Base-by-base conservation (phyloP, 768 basidiomycete species). In the Fistulinella prunicolor region DNA sequence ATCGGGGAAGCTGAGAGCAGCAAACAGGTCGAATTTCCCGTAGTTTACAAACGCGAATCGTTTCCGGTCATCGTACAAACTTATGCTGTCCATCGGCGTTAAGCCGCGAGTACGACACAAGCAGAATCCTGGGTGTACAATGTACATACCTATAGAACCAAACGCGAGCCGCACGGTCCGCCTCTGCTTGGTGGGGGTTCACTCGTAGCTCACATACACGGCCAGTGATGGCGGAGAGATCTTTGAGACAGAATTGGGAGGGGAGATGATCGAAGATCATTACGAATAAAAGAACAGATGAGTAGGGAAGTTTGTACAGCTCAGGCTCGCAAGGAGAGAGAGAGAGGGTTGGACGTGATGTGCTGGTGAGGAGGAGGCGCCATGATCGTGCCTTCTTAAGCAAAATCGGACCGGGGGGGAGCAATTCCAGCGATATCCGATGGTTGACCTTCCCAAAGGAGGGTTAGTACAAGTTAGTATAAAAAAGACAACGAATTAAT, bases 1-100 rank as follows among this genome's bases (percentile, higher is more conserved):
- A 32, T 72, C 70, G 9, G 70, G 67, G 50, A 69, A 71, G 50
- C 63, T 66, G 47, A 72, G 67, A 13, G 67, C 66, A 9, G 70
- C 70, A 44, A 70, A 71, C 8, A 69, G 50, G 45, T 71, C 70
- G 46, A 71, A 71, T 56, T 67, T 67, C 22, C 68, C 64, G 20
- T 71, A 70, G 54, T 69, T 64, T 20, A 71, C 35, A 38, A 71
- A 71, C 42, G 62, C 63, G 49, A 50, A 63, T 50, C 63, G 61
- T 54, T 64, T 70, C 45, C 56, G 54, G 44, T 68, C 66, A 44
- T 68, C 56, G 56, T 71, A 72, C 46, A 72, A 51, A n/a, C 49
- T 45, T 38, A 64, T 58, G 43, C 70, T 71, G 29, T 14, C 49
- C 13, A 14, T 13, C 28, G 29, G 29, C 22, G 28, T 53, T 8